phyloP scores from a whole-genome alignment of 768 basidiomycete genomes.

The Psilocybe azurescens region DNA sequence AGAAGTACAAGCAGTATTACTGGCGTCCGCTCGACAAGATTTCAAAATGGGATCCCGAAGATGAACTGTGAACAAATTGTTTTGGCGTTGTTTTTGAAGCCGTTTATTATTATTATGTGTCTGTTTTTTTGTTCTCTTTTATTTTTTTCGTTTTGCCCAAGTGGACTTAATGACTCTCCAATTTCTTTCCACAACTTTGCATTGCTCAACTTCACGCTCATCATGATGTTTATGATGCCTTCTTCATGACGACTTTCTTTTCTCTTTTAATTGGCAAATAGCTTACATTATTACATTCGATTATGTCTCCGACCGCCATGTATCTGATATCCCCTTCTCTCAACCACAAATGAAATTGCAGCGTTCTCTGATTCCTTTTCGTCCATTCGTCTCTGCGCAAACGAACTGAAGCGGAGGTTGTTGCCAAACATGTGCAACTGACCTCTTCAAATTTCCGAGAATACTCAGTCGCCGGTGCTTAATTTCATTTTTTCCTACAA shows the following conservation, averaged over 20 bases:
- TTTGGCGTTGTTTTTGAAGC: not conserved
- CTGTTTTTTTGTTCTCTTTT: not conserved
- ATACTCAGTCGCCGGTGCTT: not conserved
- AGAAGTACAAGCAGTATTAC: conserved; percentile 88
- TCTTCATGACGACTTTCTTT: not conserved
- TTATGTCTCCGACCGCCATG: not conserved
- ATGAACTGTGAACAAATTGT: conserved; percentile 45
- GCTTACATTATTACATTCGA: not conserved
- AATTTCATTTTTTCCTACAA: not conserved
- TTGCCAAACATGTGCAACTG: conserved; percentile 23
- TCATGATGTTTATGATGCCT: not conserved
- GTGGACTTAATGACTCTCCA: not conserved
- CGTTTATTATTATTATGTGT: not conserved
- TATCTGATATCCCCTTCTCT: not conserved
- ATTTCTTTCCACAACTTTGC: not conserved
- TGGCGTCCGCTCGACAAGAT: conserved; percentile 77
- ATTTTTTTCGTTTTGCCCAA: not conserved
- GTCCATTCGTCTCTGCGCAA: not conserved
- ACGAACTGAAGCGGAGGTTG: conserved; percentile 36
- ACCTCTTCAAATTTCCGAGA: not conserved
- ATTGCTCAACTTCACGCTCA: not conserved
- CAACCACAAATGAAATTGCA: not conserved
- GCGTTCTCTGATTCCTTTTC: not conserved
- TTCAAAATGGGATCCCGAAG: conserved; percentile 76
- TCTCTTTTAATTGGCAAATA: not conserved